Evolutionary conservation across 1,284 basidiomycete species (phyloP), one percentile per base, ranked within the genome.

Genomic region (Marasmius oreades): DNA sequence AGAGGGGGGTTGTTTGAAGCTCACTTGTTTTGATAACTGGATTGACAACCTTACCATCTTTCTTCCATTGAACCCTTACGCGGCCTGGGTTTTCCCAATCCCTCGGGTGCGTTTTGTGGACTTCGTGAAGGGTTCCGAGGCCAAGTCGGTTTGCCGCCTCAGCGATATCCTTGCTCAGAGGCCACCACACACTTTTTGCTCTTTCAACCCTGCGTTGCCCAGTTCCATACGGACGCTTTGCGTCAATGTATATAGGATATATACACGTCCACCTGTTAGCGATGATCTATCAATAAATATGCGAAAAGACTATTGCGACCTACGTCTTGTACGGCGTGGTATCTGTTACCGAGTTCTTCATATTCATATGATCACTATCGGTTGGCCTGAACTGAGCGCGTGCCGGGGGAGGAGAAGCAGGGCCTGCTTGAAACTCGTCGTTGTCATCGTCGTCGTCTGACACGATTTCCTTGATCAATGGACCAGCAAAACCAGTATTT

Each of bases 31-130:
- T 87, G 65, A 96, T 85, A 23, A 76, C 71, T 1, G 84, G 77
- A 68, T 94, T 90, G 55, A 92, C 68, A 12, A 88, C 79, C 58
- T 77, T 76, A 0, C 92, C 78, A 53, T 96, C 90, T 66, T 89
- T 88, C 75, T 89, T 88, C 81, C 93, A 90, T 65, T 93, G 90
- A 31, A 98, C 92, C 63, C 94, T 87, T 59, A 98, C 91, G 36
- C 95, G 83, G 11, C 93, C 93, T 0, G 93, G 93, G 68, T 98
- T 98, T 68, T 92, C 94, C 95, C 95, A 98, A 69, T 98, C 95
- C 57, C 92, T 82, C 5, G 95, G 95, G 67, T 98, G 95, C 28
- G 84, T 80, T 72, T 95, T 96, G 68, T 85, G 81, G 46, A 92
- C 90, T 72, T 98, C 95, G 63, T 96, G 91, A 2, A 95, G 79